These are phyloP conservation scores for Petunia hybrid DNA, from an alignment of 305 asterid genomes.

Conservation along the genomic window DNA sequence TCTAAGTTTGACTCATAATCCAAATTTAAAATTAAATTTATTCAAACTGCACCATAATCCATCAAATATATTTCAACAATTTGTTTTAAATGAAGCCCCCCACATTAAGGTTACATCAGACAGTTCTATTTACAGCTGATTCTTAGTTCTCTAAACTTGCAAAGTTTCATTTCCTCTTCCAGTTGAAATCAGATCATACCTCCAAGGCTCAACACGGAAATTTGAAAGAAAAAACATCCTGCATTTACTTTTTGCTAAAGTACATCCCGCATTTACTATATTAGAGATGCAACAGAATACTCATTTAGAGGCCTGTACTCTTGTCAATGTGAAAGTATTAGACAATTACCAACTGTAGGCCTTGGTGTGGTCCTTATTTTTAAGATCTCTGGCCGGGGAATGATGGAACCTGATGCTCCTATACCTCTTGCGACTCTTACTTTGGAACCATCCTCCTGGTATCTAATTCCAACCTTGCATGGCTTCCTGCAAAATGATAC, in stretches of 20 bases:
- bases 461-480: slow-evolving; percentile 78
- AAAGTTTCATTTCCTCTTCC: not conserved
- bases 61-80: slow-evolving; percentile 7
- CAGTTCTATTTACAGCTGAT: not conserved
- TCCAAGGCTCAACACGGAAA: not conserved
- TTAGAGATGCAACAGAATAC: not conserved
- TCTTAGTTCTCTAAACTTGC: not conserved
- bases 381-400: slow-evolving; percentile 92
- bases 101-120: not conserved
- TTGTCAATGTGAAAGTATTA: not conserved
- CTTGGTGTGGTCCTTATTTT: slow-evolving; percentile 82
- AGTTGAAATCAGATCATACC: not conserved
- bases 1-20: not conserved
- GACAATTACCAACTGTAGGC: slow-evolving; percentile 73
- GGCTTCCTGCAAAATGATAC: slow-evolving; percentile 67
- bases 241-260: not conserved
- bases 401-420: slow-evolving; percentile 81
- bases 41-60: not conserved
- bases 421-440: slow-evolving; percentile 88
- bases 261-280: not conserved
- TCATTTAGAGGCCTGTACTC: slow-evolving; percentile 2
- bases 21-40: too few species aligned
- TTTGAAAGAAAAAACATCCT: not conserved
- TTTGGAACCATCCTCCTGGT: slow-evolving; percentile 82
- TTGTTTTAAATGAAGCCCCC: not conserved